Evolutionary conservation across 345 rosid genomes (phyloP).

Genomic region (Noccaea caerulescens): DNA sequence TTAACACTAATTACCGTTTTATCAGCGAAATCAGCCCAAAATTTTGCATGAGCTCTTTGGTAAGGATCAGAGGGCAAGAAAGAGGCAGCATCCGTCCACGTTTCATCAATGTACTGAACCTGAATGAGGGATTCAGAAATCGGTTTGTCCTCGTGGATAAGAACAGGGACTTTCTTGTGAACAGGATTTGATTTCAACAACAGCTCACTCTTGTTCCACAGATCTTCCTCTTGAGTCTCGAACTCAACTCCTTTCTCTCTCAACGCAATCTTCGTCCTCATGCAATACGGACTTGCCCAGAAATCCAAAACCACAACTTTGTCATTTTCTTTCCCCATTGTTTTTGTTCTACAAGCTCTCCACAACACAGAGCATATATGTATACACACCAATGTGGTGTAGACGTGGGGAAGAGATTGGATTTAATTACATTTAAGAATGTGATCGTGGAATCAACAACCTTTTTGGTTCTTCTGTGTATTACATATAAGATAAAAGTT

Average conservation of each 20-base stretch:
- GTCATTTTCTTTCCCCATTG: slow-evolving; percentile 39
- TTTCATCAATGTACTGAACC: slow-evolving; percentile 47
- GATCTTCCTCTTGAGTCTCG: slow-evolving; percentile 41
- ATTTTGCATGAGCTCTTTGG: slow-evolving; percentile 46
- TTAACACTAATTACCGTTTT: slow-evolving; percentile 41
- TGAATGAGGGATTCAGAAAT: slow-evolving; percentile 40
- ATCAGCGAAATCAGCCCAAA: slow-evolving; percentile 45
- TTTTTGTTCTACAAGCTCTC: slow-evolving; percentile 28
- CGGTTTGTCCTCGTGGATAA: slow-evolving; percentile 32
- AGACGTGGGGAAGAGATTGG: slow-evolving; percentile 34
- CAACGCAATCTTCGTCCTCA: slow-evolving; percentile 48
- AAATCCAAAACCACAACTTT: slow-evolving; percentile 44
- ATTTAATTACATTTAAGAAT: slow-evolving; percentile 23
- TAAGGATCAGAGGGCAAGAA: slow-evolving; percentile 43
- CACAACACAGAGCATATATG: slow-evolving; percentile 8
- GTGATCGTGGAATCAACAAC: slow-evolving; percentile 40
- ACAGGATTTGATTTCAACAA: slow-evolving; percentile 43
- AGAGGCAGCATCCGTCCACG: slow-evolving; percentile 36
- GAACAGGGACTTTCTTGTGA: slow-evolving; percentile 48
- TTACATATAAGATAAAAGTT: slow-evolving; percentile 28
- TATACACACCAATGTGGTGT: slow-evolving; percentile 12
- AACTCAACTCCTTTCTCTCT: slow-evolving; percentile 44
- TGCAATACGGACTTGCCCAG: slow-evolving; percentile 47
- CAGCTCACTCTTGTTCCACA: slow-evolving; percentile 47
- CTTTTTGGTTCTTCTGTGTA: slow-evolving; percentile 22